Conservation (phyloP, 1,139 yeast genomes). For the Candida tropicalis region DNA sequence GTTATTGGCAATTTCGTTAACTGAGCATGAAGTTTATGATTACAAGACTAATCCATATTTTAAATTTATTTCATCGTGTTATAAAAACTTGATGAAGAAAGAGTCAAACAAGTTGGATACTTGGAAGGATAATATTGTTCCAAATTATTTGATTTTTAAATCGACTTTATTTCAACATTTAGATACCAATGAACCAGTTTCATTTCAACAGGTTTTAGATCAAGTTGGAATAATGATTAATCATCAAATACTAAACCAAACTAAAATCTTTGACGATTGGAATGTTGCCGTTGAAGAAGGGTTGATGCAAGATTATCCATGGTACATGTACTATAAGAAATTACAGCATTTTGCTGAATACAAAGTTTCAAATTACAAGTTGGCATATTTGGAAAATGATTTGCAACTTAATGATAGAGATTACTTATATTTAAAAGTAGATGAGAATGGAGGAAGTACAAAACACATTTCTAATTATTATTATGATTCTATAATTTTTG, state of each 20-base stretch:
- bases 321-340: conserved; percentile 65
- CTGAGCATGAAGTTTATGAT: conserved; percentile 48
- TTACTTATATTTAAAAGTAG: conserved; percentile 21
- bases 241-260: conserved; percentile 17
- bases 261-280: conserved; percentile 37
- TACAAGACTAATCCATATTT: conserved; percentile 29
- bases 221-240: conserved; percentile 20
- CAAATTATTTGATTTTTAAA: conserved; percentile 25
- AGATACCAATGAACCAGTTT: conserved; percentile 19
- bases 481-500: conserved; percentile 17
- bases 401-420: conserved; percentile 28
- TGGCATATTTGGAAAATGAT: conserved; percentile 51
- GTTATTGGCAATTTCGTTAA: conserved; percentile 35
- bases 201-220: conserved; percentile 23
- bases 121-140: conserved; percentile 28
- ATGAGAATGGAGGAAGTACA: conserved; percentile 2
- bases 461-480: conserved; percentile 12
- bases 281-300: conserved; percentile 44
- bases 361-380: conserved; percentile 54
- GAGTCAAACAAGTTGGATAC: conserved; percentile 17
- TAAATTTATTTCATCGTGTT: conserved; percentile 21
- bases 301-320: conserved; percentile 64
- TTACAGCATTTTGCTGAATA: conserved; percentile 59
- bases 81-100: conserved; percentile 19
- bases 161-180: conserved; percentile 27